Evolutionary conservation across 371 early-diverging fungal species (phyloP), one percentile per base, ranked within the genome.

Genomic region (Mortierella sp.): DNA sequence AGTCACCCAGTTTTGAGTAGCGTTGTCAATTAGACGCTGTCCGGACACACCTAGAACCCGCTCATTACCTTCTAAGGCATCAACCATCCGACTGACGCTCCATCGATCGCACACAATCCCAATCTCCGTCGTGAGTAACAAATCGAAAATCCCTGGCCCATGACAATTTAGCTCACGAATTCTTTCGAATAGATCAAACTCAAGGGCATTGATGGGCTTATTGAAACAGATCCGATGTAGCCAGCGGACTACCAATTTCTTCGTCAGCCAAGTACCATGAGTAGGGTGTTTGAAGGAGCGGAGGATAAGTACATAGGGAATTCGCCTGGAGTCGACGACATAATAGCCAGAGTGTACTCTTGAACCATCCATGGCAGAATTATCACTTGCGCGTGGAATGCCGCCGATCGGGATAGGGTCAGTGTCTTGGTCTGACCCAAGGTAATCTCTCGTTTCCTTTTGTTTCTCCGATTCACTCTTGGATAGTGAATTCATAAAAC

Each of bases 221-320:
- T 96, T 89, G 84, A 96, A 97, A 42, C 93, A 90, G 47, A 97
- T 89, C 68, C 94, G 93, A 73, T 90, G 87, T 63, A 98, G 89
- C 87, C 98, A 99, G 58, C 92, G 91, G 97, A 99, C 96, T 35
- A 99, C 87, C 62, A 99, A 88, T 58, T 97, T 91, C 85, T 99
- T 99, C 40, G 96, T 96, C 85, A 98, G 98, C 75, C 99, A 93
- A 80, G 96, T 96, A 58, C 98, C 97, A 68, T 98, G 67, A 59
- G 81, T 63, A 68, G 78, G 40, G 64, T 96, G 95, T 19, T 84
- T 84, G 2, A 89, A 87, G 0, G 94, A 93, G 82, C 97, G 97
- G 69, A 92, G 92, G 8, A 98, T 91, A 0, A 96, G 90, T 49
- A 98, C 85, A 54, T 92, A 95, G 1, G 98, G 97, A n/a, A 96